Conservation (phyloP, 2,329 filamentous ascomycete species). For the Scytalidium lignicola region DNA sequence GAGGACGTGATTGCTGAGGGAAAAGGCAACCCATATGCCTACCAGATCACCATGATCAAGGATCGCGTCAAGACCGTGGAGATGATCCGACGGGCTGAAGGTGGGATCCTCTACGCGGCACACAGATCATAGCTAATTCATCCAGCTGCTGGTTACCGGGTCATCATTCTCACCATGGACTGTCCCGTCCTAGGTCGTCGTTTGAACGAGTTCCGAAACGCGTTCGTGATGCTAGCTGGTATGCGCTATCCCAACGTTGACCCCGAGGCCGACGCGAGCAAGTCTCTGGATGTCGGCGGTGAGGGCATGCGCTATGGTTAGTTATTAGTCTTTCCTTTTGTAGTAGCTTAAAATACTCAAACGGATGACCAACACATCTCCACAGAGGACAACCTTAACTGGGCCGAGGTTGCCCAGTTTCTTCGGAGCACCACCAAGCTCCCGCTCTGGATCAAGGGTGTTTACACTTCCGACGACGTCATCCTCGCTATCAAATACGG, state of each 20-base stretch:
- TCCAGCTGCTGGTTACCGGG: slow-evolving; percentile 17
- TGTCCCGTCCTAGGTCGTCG: slow-evolving; percentile 13
- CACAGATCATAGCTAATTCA: no score
- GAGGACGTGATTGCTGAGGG: no score
- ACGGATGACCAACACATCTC: background rate
- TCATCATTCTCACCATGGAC: slow-evolving; percentile 22
- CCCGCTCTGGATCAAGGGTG: slow-evolving; percentile 42
- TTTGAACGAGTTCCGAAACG: slow-evolving; percentile 14
- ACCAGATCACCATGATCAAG: no score
- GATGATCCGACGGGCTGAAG: slow-evolving; percentile 16
- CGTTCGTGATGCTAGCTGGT: background rate
- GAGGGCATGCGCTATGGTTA: no score
- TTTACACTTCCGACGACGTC: slow-evolving; percentile 53
- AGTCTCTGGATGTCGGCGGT: no score
- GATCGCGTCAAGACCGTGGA: background rate
- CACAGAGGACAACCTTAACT: slow-evolving; percentile 19
- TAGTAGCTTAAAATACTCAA: no score
- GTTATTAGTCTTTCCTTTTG: no score
- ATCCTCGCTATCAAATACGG: slow-evolving; percentile 52
- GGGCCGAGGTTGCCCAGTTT: slow-evolving; percentile 47
- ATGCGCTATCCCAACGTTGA: no score
- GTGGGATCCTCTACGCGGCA: no score
- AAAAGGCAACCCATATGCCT: no score
- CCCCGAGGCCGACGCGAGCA: no score
- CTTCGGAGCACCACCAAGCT: slow-evolving; percentile 41